A percentile compares a stretch with the other conserved stretches of the same genome.
Evolutionary conservation across 495 filamentous ascomycete genomes (phyloP).

Genomic region (Annulohypoxylon stygium): DNA sequence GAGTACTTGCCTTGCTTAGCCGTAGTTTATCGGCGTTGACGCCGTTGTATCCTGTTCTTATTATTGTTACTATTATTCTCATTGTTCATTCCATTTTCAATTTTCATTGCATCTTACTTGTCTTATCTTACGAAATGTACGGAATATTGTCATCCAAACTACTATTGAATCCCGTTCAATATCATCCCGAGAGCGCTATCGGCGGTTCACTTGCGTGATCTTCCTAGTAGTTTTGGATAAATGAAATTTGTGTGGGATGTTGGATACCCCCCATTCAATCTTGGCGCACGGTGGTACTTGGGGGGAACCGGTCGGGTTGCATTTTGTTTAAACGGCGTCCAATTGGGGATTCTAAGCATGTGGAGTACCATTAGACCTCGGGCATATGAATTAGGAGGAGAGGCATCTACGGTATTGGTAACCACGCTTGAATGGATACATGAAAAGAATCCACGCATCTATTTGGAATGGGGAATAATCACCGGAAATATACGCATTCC

Average conservation of each 20-base stretch:
- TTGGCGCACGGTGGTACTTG: conserved; percentile 23
- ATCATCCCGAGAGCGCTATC: conserved; percentile 5
- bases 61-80: not conserved
- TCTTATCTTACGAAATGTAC: not conserved
- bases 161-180: not conserved
- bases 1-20: conserved; percentile 25
- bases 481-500: conserved; percentile 24
- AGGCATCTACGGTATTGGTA: conserved; percentile 27
- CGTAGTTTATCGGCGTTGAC: conserved; percentile 4
- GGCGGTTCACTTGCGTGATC: conserved; percentile 20
- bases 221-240: conserved; percentile 32
- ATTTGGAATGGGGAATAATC: conserved; percentile 13
- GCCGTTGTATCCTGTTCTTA: not conserved
- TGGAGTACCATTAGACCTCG: conserved; percentile 32
- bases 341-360: conserved; percentile 29
- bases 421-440: conserved; percentile 11
- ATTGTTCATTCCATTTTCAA: not conserved
- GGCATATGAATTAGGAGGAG: conserved; percentile 26
- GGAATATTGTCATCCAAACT: not conserved
- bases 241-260: conserved; percentile 30
- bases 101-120: not conserved
- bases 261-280: conserved; percentile 42
- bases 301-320: conserved; percentile 22
- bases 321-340: conserved; percentile 37
- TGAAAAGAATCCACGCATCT: conserved; percentile 14